Evolutionary conservation across 805 yeast species (phyloP).

Genomic region (Starmerella sirachaensis): DNA sequence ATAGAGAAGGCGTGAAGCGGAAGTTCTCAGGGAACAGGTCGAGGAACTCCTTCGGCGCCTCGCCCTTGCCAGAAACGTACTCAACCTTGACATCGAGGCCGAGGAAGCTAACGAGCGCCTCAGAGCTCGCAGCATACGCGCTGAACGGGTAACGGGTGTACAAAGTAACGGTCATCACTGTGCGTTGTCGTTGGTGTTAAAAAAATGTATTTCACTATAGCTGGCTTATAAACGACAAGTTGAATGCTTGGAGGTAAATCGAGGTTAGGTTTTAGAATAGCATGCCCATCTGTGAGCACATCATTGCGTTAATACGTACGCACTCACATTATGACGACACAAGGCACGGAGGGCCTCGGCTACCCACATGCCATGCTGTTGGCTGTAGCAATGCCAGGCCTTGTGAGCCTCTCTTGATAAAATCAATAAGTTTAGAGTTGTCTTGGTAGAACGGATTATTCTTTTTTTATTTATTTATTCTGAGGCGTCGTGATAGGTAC

Average conservation of each 20-base stretch:
- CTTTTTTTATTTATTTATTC: no score
- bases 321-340: no score
- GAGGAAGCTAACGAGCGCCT: constrained; percentile 18
- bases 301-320: no score
- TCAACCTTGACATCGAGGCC: constrained; percentile 18
- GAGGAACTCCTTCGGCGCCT: constrained; percentile 14
- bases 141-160: constrained; percentile 17
- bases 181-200: not conserved
- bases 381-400: no score
- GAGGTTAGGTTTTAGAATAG: no score
- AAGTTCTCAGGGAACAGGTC: constrained; percentile 14
- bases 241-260: not conserved
- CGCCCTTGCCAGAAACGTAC: constrained; percentile 5
- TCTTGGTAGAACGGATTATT: no score
- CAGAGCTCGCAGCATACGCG: constrained; percentile 16
- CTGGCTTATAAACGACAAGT: not conserved
- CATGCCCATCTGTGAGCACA: no score
- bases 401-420: no score
- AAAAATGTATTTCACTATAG: not conserved
- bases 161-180: constrained; percentile 18
- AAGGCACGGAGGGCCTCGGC: no score
- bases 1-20: constrained; percentile 19
- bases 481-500: no score
- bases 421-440: no score
- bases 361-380: no score